Base-by-base conservation (phyloP, 2,329 filamentous ascomycete genomes). In the Alternaria triticina region DNA sequence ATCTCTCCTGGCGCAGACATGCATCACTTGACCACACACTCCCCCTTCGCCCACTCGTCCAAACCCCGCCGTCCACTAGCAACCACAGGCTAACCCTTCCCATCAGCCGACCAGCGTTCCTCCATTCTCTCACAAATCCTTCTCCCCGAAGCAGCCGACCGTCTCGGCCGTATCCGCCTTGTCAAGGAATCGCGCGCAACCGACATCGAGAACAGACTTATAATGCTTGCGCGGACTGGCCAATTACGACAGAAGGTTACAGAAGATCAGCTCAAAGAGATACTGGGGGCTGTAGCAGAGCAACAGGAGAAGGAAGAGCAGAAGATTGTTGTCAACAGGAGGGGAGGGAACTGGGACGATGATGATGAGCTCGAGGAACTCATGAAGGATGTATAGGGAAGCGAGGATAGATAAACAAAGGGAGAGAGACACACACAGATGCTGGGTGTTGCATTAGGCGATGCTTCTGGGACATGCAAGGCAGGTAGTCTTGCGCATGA, bases 161-260 rank as follows among this genome's bases (percentile, higher is more conserved):
- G 96, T 13, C 87, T 99, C 1, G 93, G 93, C 61, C 93, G 96
- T 70, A 98, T 99, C 83, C 91, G 95, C 33, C 89, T 99, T 64
- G 96, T 99, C 77, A 98, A 98, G 83, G 93, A 94, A 79, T 90
- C 91, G 72, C 92, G 96, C 74, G 96, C 96, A 36, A 88, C 87
- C 65, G 94, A 97, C 75, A 89, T 99, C 61, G 96, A 99, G 84
- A 94, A 96, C 85, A 84, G 95, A 54, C 87, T 99, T 60, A 94
- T 99, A 80, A 94, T 91, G 89, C 88, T 99, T 61, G 95, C 96
- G 62, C 89, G 94, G 75, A 88, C 90, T 23, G 94, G 95, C 23
- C 96, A 98, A 84, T 85, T 99, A 73, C 86, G 93, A 58, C 84
- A 88, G 66, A 96, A 97, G 80, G 93, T 99, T 50, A 95, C 91